Evolutionary conservation across 148 eudicot species (phyloP).

Genomic region (Fagopyrum homotropicum): DNA sequence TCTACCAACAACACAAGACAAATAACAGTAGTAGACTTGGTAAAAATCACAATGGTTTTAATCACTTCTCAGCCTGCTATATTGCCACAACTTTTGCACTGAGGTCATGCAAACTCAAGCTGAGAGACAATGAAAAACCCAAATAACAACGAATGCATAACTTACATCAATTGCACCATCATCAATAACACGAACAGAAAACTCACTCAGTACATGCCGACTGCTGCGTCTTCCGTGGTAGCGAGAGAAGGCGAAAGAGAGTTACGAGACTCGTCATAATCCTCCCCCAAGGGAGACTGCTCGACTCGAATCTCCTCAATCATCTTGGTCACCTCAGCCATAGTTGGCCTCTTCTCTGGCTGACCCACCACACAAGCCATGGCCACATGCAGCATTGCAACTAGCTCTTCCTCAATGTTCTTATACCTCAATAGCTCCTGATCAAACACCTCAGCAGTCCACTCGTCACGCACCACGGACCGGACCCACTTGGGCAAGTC

Average conservation of each 20-base stretch:
- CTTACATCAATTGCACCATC: background rate
- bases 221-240: slow-evolving; percentile 53
- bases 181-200: background rate
- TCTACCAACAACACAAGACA: background rate
- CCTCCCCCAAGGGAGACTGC: slow-evolving; percentile 83
- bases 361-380: slow-evolving; percentile 70
- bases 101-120: slow-evolving; percentile 11
- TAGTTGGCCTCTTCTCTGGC: slow-evolving; percentile 85
- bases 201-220: background rate
- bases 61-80: slow-evolving; percentile 1
- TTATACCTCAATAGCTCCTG: slow-evolving; percentile 83
- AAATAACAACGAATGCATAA: background rate
- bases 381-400: slow-evolving; percentile 80
- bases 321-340: slow-evolving; percentile 76
- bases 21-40: background rate
- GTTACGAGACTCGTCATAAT: slow-evolving; percentile 78
- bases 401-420: slow-evolving; percentile 91
- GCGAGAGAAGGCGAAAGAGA: slow-evolving; percentile 77
- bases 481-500: slow-evolving; percentile 87
- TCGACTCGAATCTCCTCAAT: slow-evolving; percentile 88
- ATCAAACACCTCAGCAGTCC: slow-evolving; percentile 95
- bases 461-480: slow-evolving; percentile 87
- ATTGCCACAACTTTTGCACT: slow-evolving; percentile 3
- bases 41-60: slow-evolving; percentile 6
- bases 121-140: background rate